Percentiles rank a stretch among this genome's conserved stretches.
These are phyloP conservation scores for Craterostigma plantagineum DNA, from an alignment of 257 asterid species.

Conservation along the genomic window DNA sequence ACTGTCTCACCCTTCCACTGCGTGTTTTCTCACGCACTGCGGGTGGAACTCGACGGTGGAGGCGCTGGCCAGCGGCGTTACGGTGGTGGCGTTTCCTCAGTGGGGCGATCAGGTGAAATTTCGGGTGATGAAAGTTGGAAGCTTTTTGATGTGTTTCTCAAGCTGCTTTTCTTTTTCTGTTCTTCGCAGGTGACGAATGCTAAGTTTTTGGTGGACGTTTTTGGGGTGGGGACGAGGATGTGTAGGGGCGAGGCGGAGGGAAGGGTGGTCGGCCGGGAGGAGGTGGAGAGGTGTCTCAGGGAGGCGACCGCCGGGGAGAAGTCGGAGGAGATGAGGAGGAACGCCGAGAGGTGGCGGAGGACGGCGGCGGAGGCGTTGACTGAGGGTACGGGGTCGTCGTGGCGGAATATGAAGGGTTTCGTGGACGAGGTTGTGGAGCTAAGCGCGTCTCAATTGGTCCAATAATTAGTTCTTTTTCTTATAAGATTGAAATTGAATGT, in stretches of 20 bases:
- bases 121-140: no score
- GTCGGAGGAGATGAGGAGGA: constrained; percentile 38
- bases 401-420: constrained; percentile 25
- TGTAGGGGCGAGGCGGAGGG: constrained; percentile 54
- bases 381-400: constrained; percentile 43
- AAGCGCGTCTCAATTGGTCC: background rate
- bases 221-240: constrained; percentile 42
- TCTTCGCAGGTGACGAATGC: constrained; percentile 39
- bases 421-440: constrained; percentile 20
- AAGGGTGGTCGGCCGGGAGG: constrained; percentile 25
- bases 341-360: constrained; percentile 47
- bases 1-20: constrained; percentile 45
- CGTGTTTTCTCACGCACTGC: constrained; percentile 71
- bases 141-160: no score
- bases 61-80: constrained; percentile 61
- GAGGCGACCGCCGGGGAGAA: constrained; percentile 23
- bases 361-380: constrained; percentile 58
- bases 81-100: constrained; percentile 63
- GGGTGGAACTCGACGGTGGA: constrained; percentile 89
- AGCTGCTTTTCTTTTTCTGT: no score
- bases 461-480: no score
- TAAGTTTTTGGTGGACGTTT: constrained; percentile 56
- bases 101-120: constrained; percentile 85
- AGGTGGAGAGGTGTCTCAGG: constrained; percentile 37
- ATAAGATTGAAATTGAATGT: no score